Evolutionary conservation across 352 stramenopile genomes (phyloP).

Genomic region (Aphanomyces stellatus): DNA sequence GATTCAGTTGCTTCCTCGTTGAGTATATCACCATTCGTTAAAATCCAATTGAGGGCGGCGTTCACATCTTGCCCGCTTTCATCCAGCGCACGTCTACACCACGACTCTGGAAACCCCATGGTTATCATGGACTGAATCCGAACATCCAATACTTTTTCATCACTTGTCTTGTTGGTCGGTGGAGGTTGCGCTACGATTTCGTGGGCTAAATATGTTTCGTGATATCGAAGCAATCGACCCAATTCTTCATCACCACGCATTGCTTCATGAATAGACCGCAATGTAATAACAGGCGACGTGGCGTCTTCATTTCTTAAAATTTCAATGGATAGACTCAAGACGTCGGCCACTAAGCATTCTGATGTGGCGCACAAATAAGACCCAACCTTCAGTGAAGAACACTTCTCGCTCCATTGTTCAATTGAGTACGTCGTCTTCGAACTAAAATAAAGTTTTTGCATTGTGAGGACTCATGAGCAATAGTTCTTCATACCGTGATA

Average conservation of each 20-base stretch:
- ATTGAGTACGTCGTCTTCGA: background rate
- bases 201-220: constrained; percentile 7
- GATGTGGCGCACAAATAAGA: constrained; percentile 16
- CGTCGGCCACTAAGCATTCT: constrained; percentile 15
- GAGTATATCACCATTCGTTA: constrained; percentile 14
- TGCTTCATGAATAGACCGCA: background rate
- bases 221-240: constrained; percentile 2
- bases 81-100: constrained; percentile 9
- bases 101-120: constrained; percentile 16
- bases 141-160: constrained; percentile 4
- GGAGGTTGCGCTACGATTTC: background rate
- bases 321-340: constrained; percentile 11
- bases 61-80: constrained; percentile 12
- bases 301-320: background rate
- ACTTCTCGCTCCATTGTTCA: background rate
- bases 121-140: constrained; percentile 14
- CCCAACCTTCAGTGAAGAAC: background rate
- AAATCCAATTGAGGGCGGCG: constrained; percentile 16
- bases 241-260: constrained; percentile 18
- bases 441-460: background rate
- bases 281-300: background rate
- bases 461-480: background rate
- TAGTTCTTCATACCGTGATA: background rate
- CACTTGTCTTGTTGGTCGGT: background rate
- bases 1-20: background rate